Conservation (phyloP, 1,139 yeast genomes). For the Candida albicans region DNA sequence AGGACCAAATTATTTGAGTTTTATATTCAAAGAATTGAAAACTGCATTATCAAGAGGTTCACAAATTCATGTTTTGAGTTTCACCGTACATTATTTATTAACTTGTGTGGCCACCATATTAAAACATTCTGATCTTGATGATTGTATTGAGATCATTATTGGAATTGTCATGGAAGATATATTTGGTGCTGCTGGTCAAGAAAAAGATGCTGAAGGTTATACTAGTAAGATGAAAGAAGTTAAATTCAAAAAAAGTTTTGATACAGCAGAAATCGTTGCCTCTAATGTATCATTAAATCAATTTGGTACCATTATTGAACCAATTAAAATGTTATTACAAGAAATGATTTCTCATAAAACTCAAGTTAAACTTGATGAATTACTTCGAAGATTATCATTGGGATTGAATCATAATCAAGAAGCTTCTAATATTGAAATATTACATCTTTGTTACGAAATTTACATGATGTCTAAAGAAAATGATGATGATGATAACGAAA, state of each 20-base stretch:
- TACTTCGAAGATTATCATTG: conserved; percentile 69
- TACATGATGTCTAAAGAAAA: conserved; percentile 49
- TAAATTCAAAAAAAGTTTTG: conserved; percentile 83
- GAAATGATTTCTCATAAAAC: conserved; percentile 68
- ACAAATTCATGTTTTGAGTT: conserved; percentile 91
- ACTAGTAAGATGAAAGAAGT: conserved; percentile 87
- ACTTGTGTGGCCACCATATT: conserved; percentile 50
- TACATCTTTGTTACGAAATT: conserved; percentile 74
- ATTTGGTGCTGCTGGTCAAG: conserved; percentile 91
- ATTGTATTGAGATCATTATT: conserved; percentile 59
- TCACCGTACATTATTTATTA: conserved; percentile 74
- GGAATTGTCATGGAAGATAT: conserved; percentile 86
- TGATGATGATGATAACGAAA: conserved; percentile 13
- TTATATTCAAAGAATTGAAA: conserved; percentile 74
- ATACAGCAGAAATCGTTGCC: conserved; percentile 78
- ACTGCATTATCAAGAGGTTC: conserved; percentile 85
- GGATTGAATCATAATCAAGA: conserved; percentile 77
- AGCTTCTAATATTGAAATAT: conserved; percentile 56
- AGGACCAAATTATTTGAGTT: conserved; percentile 73
- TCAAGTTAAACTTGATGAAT: conserved; percentile 76
- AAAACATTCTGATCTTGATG: conserved; percentile 74
- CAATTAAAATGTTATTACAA: conserved; percentile 63
- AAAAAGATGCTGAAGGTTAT: conserved; percentile 93
- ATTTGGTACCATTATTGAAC: conserved; percentile 65
- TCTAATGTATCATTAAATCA: conserved; percentile 58